Conservation (phyloP, 176 grass and related monocot species). For the Oryza brachyantha region DNA sequence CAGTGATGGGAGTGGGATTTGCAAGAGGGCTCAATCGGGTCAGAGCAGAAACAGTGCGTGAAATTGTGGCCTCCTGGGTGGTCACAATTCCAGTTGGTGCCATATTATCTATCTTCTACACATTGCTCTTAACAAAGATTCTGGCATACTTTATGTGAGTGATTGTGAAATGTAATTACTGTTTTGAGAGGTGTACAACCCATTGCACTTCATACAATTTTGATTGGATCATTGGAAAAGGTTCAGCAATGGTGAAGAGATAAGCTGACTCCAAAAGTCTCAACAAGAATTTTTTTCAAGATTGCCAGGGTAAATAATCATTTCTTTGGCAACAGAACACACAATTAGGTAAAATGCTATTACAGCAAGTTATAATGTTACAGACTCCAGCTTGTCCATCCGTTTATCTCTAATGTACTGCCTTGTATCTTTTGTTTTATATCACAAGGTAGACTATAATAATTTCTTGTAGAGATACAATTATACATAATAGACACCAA, state of each 20-base stretch:
- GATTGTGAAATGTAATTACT: slow-evolving; percentile 22
- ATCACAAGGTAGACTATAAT: slow-evolving; percentile 27
- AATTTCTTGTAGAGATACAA: slow-evolving; percentile 38
- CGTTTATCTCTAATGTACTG: slow-evolving; percentile 20
- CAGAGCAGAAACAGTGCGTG: slow-evolving; percentile 75
- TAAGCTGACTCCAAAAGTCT: slow-evolving; percentile 6
- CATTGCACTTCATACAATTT: slow-evolving; percentile 17
- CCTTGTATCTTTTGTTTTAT: slow-evolving; percentile 9
- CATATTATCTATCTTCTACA: slow-evolving; percentile 66
- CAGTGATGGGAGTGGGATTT: slow-evolving; percentile 97
- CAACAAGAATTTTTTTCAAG: slow-evolving; percentile 17
- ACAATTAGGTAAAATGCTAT: slow-evolving; percentile 23
- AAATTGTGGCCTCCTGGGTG: slow-evolving; percentile 83
- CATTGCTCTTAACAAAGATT: slow-evolving; percentile 68
- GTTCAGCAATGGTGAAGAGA: slow-evolving; percentile 3
- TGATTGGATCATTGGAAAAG: slow-evolving; percentile 13
- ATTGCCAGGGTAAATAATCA: slow-evolving; percentile 37
- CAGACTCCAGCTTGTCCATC: slow-evolving; percentile 6
- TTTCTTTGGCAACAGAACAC: slow-evolving; percentile 32
- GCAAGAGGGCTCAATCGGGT: slow-evolving; percentile 86
- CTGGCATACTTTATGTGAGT: slow-evolving; percentile 62
- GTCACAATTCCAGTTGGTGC: slow-evolving; percentile 93
- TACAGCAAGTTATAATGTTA: slow-evolving; percentile 26
- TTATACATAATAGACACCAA: slow-evolving; percentile 29
- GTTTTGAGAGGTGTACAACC: slow-evolving; percentile 32